Base-by-base conservation (phyloP, 1,139 yeast species). In the Suhomyces taliae region DNA sequence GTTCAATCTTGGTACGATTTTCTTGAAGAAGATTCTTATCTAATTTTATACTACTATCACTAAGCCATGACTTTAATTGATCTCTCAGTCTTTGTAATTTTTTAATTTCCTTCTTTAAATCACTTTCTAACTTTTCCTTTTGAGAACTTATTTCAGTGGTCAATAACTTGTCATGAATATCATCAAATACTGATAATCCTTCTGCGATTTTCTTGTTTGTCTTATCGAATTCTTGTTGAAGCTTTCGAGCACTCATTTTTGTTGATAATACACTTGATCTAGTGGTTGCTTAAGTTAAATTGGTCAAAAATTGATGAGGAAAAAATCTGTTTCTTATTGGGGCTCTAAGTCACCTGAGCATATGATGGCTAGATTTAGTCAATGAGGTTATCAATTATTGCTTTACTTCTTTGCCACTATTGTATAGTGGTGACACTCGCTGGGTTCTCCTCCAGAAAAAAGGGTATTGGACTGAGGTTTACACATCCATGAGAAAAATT, bases 31-130 rank as follows among this genome's bases (percentile, higher is more conserved):
- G 68, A 40, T 69, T 75, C 64, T 89, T 87, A 70, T 90, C 95
- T 61, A 93, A 95, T 67, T 95, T 91, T 45, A 91, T 91, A 53
- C 95, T 96, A 59, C 86, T 87, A 58, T 95, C 95, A 40, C 95
- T 83, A 62, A 91, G 74, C 99, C 99, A 95, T 48, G 89, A 87
- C 68, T 95, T 95, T 56, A 95, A 88, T 69, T 91, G 98, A 67
- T 95, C 99, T 65, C 99, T 81, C 62, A 87, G 84, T 62, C 97
- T 82, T 66, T 95, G 99, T 46, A 95, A 77, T 68, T 90, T 91
- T 69, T 95, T 95, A 67, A 95, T 93, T 66, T 95, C 99, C 60
- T 95, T 87, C 74, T 95, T 95, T 65, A 95, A 73, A 63, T 93
- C 99, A 57, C 85, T 82, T 67, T 95, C 99, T 51, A 93, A 78